Base-by-base conservation (phyloP, 2,329 filamentous ascomycete genomes). In the Trichoderma cornu-damae region DNA sequence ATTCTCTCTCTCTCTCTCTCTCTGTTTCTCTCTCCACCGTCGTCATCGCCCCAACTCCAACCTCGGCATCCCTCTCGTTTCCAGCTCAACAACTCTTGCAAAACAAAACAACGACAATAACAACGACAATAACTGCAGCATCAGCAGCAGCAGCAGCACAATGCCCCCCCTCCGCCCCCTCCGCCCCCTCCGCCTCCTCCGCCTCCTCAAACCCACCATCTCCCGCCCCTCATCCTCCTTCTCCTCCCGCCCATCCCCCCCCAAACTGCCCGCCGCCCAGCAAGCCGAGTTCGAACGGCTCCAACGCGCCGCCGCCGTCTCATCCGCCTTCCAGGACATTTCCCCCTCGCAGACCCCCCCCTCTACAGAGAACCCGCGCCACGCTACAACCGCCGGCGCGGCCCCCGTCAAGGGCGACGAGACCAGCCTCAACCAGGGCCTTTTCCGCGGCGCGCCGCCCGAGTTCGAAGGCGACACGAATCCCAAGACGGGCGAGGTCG, bases 381-480 rank as follows among this genome's bases (percentile, higher is more conserved):
- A 60, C 8, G 58, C 64, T 59, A 67, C 16, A 48, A 34, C 40
- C 32, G 11, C 42, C 4, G n/a, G 43, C 14, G 6, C 44, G 3
- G 30, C 16, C 7, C 8, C 22, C 9, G 30, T 20, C 24, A 26
- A 20, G n/a, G 20, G 18, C n/a, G 52, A 61, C 2, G 51, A 60
- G 5, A 28, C 26, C 58, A 78, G 79, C 18, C 75, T 76, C n/a
- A 80, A 79, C 38, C 76, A 82, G 49, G 85, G 84, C 60, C 75
- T 93, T 58, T 79, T 87, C 62, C 77, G 85, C 62, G 93, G 93
- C 34, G 87, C 91, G 42, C 82, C 86, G 66, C 92, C 94, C 1
- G 93, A 97, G 75, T 99, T 99, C 66, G 86, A 93, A 64, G 94
- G 94, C 59, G 92, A 97, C 54, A 80, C 79, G 56, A 97, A 99